Evolutionary conservation across 352 stramenopile species (phyloP).

Genomic region (Thalassiosira hispida): DNA sequence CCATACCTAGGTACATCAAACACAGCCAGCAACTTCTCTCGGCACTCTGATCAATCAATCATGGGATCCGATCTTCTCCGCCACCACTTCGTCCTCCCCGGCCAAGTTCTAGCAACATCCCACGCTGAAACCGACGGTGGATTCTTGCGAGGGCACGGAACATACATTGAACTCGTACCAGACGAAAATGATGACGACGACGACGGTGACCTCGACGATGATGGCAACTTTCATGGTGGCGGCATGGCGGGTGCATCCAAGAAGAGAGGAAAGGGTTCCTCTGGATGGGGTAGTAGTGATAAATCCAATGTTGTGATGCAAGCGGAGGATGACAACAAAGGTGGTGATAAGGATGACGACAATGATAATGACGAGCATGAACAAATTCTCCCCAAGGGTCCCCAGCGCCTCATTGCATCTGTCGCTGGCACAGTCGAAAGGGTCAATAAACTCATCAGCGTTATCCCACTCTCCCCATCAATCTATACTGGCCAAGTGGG

Average conservation of each 20-base stretch:
- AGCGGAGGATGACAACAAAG: slow-evolving; percentile 28
- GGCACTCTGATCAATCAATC: slow-evolving; percentile 1
- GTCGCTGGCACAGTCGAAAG: slow-evolving; percentile 94
- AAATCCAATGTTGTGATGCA: slow-evolving; percentile 41
- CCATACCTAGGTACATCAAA: too few species aligned
- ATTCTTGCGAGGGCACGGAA: slow-evolving; percentile 92
- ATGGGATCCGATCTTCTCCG: slow-evolving; percentile 45
- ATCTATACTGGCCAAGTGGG: slow-evolving; percentile 94
- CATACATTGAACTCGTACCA: slow-evolving; percentile 90
- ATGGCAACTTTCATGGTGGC: slow-evolving; percentile 22
- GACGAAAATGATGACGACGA: slow-evolving; percentile 60
- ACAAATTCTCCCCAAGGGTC: slow-evolving; percentile 27
- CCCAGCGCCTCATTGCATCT: slow-evolving; percentile 88
- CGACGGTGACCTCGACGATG: slow-evolving; percentile 27
- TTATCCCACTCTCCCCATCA: slow-evolving; percentile 87
- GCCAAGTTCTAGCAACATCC: slow-evolving; percentile 76
- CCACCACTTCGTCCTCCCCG: slow-evolving; percentile 80
- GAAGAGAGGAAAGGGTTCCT: slow-evolving; percentile 19
- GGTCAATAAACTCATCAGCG: slow-evolving; percentile 95
- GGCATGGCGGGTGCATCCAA: slow-evolving; percentile 45
- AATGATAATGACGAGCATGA: slow-evolving; percentile 40
- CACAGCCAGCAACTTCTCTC: too few species aligned
- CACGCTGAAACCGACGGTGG: slow-evolving; percentile 64
- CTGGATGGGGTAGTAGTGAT: slow-evolving; percentile 31
- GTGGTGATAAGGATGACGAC: slow-evolving; percentile 20